Conservation (phyloP, 495 filamentous ascomycete species). For the Neurospora sp. region DNA sequence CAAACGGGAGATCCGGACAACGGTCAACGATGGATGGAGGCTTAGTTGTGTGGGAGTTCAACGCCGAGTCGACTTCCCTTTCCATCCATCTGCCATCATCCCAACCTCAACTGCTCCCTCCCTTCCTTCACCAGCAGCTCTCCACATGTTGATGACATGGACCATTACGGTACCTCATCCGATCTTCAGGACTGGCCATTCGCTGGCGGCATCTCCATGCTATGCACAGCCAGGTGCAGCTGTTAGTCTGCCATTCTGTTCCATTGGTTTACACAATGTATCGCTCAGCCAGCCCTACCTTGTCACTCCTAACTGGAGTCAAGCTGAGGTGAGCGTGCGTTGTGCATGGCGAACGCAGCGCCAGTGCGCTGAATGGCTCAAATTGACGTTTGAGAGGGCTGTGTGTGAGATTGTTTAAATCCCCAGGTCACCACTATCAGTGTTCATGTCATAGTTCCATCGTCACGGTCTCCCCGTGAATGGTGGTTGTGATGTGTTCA, state of each 20-base stretch:
- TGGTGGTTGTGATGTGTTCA: neutral
- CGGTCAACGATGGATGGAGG: neutral
- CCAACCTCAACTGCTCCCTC: neutral
- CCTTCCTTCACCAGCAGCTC: constrained; percentile 1
- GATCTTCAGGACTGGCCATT: neutral
- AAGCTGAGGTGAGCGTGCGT: neutral
- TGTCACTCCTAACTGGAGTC: neutral
- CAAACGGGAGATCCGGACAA: neutral
- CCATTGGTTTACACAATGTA: neutral
- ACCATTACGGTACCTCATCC: neutral
- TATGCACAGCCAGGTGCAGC: neutral
- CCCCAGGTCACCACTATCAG: neutral
- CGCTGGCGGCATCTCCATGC: neutral
- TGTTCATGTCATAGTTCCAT: neutral
- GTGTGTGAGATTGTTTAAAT: neutral
- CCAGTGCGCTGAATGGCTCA: neutral
- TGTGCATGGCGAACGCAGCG: neutral
- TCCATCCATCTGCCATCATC: neutral
- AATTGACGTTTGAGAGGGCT: neutral
- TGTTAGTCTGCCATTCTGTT: neutral
- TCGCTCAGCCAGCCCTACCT: neutral
- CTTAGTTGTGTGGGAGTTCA: neutral
- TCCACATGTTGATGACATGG: neutral
- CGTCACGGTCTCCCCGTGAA: neutral
- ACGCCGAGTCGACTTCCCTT: neutral